phyloP scores from a whole-genome alignment of 306 rosid species.

The Abrus pulchellus region DNA sequence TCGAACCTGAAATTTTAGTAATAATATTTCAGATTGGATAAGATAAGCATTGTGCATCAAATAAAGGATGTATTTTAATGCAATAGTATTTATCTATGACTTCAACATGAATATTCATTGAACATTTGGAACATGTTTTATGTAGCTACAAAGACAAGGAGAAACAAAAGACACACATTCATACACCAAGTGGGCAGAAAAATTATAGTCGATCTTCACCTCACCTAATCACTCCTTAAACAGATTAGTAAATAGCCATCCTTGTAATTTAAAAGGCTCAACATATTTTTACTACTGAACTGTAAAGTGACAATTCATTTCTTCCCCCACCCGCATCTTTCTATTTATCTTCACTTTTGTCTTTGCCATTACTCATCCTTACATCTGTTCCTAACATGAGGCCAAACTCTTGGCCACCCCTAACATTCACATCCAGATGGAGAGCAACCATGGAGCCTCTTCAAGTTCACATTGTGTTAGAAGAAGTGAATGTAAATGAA shows the following conservation, averaged over 20 bases:
- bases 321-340: neutral
- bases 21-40: constrained; percentile 53
- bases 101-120: constrained; percentile 13
- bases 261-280: neutral
- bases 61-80: neutral
- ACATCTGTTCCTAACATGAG: neutral
- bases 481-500: constrained; percentile 12
- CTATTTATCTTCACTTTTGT: neutral
- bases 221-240: constrained; percentile 14
- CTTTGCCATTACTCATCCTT: neutral
- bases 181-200: neutral
- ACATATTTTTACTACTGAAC: neutral
- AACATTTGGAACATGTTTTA: neutral
- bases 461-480: constrained; percentile 7
- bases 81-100: neutral
- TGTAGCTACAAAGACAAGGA: neutral
- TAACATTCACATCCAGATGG: constrained; percentile 6
- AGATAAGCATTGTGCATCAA: constrained; percentile 32
- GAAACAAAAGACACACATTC: constrained; percentile 9
- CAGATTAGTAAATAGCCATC: constrained; percentile 9
- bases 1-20: constrained; percentile 60
- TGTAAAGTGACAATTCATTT: constrained; percentile 12
- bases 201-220: constrained; percentile 28
- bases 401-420: neutral
- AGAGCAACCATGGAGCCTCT: constrained; percentile 5